A percentile compares a stretch with the other conserved stretches of the same genome.
Conservation (phyloP, 140 eudicot genomes). For the Bidens hawaiensis region DNA sequence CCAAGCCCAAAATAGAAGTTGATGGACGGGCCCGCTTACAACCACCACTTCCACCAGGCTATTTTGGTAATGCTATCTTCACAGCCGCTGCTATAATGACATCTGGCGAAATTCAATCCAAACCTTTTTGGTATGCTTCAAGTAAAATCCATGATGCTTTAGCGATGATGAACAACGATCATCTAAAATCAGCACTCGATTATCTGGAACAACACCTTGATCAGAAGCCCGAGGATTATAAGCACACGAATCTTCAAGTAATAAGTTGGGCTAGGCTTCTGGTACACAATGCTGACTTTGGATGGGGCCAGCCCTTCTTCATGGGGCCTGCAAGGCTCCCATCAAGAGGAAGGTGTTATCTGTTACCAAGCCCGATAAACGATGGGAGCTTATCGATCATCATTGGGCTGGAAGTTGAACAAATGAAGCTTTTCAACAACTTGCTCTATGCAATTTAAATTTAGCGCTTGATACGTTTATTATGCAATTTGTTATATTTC, state of each 20-base stretch:
- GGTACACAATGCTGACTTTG: not conserved
- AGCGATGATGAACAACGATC: not conserved
- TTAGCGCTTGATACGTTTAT: no score
- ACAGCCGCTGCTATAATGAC: not conserved
- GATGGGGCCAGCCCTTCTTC: not conserved
- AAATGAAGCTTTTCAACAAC: not conserved
- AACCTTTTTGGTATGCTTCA: not conserved
- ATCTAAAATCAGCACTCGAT: not conserved
- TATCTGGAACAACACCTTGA: not conserved
- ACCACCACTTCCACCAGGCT: conserved; percentile 1
- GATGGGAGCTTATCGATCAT: not conserved
- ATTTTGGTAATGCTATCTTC: not conserved
- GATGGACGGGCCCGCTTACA: not conserved
- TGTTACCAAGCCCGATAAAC: not conserved
- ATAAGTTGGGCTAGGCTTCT: not conserved
- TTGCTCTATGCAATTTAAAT: not conserved
- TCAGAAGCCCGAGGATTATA: not conserved
- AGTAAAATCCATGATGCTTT: not conserved
- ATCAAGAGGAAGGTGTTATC: not conserved
- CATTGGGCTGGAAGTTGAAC: not conserved
- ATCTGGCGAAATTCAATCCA: not conserved
- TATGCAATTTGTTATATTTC: no score
- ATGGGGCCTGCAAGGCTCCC: not conserved
- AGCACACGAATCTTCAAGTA: not conserved
- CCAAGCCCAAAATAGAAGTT: not conserved